Base-by-base conservation (phyloP, 768 basidiomycete genomes). In the Serpula lacrymans region DNA sequence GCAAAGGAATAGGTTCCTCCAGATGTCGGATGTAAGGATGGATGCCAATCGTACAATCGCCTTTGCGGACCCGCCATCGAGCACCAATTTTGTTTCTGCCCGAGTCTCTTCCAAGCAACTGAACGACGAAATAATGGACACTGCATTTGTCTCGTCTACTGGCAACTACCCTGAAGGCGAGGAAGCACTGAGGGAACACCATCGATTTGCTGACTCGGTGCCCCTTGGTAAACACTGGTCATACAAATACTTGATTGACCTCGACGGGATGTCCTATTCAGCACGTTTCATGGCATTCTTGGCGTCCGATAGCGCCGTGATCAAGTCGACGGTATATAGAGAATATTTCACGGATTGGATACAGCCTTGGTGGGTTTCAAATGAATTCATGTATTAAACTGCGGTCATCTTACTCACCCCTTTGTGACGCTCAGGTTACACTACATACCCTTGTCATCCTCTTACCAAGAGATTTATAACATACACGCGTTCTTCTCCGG, bases 211-310 rank as follows among this genome's bases (percentile, higher is more conserved):
- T 9, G 78, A 87, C 37, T 70, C 86, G 1, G 90, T 88, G 1
- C 83, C 85, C 3, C 68, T 98, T 1, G 89, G 89, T 5, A 75
- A 81, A 41, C 85, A 92, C 54, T 98, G 94, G 94, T 70, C 82
- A 43, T 90, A 93, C 70, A 95, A 96, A 67, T 91, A 94, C 55
- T 71, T 95, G 25, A 64, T 94, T 46, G 94, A 97, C 62, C 63
- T 98, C 42, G 94, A 96, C 54, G 94, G 95, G 12, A 94, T 93
- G 88, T 84, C 88, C 14, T 98, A 97, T 62, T 91, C 86, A 20
- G 94, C 84, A 3, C 74, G 91, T 10, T 93, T 96, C 60, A 80
- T 91, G 74, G 75, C 83, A 1, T 81, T 90, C 56, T 62, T 92
- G 52, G 84, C 83, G 30, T 92, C 86, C 39, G 91, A 95, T 59